Evolutionary conservation across 306 rosid genomes (phyloP), one percentile per base, ranked within the genome.

Genomic region (Rosa chinensis): DNA sequence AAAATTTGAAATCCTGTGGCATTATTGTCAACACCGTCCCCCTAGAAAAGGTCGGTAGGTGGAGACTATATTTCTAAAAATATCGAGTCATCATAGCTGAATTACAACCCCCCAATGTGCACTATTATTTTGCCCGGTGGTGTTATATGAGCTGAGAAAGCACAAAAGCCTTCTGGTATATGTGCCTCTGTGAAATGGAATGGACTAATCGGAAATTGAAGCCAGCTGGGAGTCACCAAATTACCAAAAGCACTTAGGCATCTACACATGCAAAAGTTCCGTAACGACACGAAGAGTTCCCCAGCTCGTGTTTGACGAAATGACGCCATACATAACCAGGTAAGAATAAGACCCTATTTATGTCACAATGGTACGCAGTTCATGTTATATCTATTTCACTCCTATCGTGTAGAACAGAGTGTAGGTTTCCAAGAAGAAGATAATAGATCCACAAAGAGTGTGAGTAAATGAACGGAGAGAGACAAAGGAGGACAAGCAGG

Each of bases 341-440:
- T 9, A 3, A 61, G 66, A 23, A 4, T 61, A 5, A 1, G n/a
- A 63, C 69, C 44, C 69, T 35, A 44, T 4, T 40, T 71, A 28
- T 20, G 48, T 53, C 64, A 37, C 21, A 53, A 55, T 40, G 7
- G 12, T 37, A 9, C 20, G n/a, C 53, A 17, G 52, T 64, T 64
- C 44, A 39, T 39, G 50, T 21, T 40, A 42, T 25, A 56, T 74
- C 23, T 9, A 17, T 17, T 37, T 66, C 71, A 17, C 39, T 39
- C 3, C 5, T 8, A 55, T 12, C 50, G 5, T 37, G 44, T 32
- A 53, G 64, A 53, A 39, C 21, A n/a, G 39, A 40, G 78, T 58
- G 68, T 44, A 7, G 52, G 18, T 39, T 56, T 58, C 78, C 77
- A 55, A 74, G 52, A 42, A 74, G 66, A 59, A 32, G 8, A 39